Evolutionary conservation across 176 grass and related monocot species (phyloP), one percentile per base, ranked within the genome.

Genomic region (Eremochloa ophiuroides): DNA sequence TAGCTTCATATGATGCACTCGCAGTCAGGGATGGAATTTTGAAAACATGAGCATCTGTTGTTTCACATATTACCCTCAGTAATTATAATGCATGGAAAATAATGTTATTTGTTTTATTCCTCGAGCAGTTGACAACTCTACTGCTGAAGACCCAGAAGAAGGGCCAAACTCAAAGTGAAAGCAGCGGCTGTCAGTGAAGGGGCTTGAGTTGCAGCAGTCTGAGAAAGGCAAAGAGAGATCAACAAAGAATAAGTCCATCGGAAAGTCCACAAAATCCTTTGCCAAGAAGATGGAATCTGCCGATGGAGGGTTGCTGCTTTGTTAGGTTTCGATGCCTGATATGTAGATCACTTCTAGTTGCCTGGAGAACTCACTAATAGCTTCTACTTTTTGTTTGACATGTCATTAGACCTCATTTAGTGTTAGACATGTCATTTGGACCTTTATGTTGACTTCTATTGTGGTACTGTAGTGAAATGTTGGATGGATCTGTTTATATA

Each of bases 121-220:
- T 79, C 59, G 83, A 69, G 63, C 76, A 48, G 76, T 91, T 43
- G 94, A 89, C 81, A 90, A 92, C 86, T 94, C 89, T 73, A 91
- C 90, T 6, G 87, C 91, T 25, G 94, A 97, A 88, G 91, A 95
- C 53, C 77, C 70, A 65, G 84, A 62, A 1, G 90, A 89, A 69
- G 67, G 74, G 5, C 35, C 86, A 8, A 91, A 84, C 47, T 55
- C 76, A 35, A 99, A 99, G 69, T 69, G 93, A 79, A 95, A 95
- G 59, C 84, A 93, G 66, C 94, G 88, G 76, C 91, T 91, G 20
- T 93, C 96, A 0, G 96, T 66, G 12, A 99, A 99, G 80, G 96
- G 93, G 55, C 87, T 95, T 59, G 96, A 95, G 80, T 27, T 95
- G 85, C 88, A 99, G 79, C 92, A 99, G 69, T 83, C 93, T 6